phyloP scores from a whole-genome alignment of 2,329 filamentous ascomycete genomes.

The Apiospora koreana region DNA sequence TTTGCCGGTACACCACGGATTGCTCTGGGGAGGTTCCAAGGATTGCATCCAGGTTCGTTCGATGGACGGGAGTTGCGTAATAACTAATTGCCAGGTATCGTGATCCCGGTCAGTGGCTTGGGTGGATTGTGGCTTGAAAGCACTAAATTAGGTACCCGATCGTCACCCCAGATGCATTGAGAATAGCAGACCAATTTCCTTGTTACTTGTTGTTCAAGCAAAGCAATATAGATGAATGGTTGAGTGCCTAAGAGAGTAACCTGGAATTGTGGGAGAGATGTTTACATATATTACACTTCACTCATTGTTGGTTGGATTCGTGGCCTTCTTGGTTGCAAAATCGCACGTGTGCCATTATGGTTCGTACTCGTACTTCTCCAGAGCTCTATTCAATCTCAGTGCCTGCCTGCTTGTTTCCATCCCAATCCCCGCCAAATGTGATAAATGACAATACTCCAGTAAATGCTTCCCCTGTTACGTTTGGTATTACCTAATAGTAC shows the following conservation, averaged over 20 bases:
- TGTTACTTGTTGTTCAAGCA: neutral
- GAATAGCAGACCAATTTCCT: neutral
- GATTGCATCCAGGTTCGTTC: neutral
- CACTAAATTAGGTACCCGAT: neutral
- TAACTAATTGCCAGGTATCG: slow-evolving; percentile 4
- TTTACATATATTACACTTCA: neutral
- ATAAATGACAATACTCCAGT: neutral
- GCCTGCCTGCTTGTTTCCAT: neutral
- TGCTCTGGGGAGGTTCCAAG: neutral
- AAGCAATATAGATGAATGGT: neutral
- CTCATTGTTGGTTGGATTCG: neutral
- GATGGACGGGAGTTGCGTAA: slow-evolving; percentile 2
- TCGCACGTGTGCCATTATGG: neutral
- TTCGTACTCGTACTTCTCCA: neutral
- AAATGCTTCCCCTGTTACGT: neutral
- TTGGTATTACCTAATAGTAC: no score
- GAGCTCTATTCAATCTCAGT: neutral
- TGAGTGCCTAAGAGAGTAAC: neutral
- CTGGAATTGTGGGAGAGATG: neutral
- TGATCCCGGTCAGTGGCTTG: neutral
- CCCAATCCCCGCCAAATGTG: neutral
- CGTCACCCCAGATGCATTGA: neutral
- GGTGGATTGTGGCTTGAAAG: neutral
- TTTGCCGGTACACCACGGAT: neutral
- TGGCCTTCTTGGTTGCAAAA: neutral